Base-by-base conservation (phyloP, 352 stramenopile genomes). In the Globisporangium cystogenes region DNA sequence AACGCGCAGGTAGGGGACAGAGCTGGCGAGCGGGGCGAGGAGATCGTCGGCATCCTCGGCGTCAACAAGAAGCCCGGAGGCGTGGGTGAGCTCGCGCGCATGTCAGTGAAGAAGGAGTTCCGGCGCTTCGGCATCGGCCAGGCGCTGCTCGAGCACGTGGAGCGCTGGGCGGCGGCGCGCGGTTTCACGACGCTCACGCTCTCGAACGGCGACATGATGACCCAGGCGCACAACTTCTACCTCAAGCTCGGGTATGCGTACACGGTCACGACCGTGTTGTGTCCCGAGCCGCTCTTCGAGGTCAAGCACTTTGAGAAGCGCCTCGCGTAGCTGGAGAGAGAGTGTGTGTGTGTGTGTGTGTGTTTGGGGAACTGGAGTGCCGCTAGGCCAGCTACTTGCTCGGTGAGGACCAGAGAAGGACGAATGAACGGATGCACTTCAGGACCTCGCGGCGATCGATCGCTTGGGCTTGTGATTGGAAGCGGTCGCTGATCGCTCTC, bases 51-150 rank as follows among this genome's bases (percentile, higher is more conserved):
- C 15, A 68, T 68, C 46, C 53, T 68, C 15, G 64, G 41, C 3
- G 37, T 68, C 26, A 49, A 69, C 21, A 48, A 43, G 37, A 69
- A 63, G 20, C 3, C 5, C 4, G 12, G 54, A 3, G 26, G 43
- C 29, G 33, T 48, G 12, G 60, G 60, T 20, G 64, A 72, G 51
- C 51, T 72, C 42, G 63, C 72, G 1, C 68, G 74, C 46, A 64
- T 86, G 67, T 81, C 72, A 1, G 72, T 83, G 24, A 62, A 41
- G 36, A 33, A 55, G 16, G 37, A 21, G 29, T 62, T 57, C 36
- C 55, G 55, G 4, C 55, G 55, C 11, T 57, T 40, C 16, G 55
- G 55, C 18, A 44, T 62, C 12, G 55, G 55, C 15, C 48, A 45
- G 6, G 21, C 48, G 33, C 40, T 62, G 33, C 36, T 62, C 24